These are phyloP conservation scores for Aspergillus candidus DNA, from an alignment of 2,329 filamentous ascomycete species.

Conservation along the genomic window DNA sequence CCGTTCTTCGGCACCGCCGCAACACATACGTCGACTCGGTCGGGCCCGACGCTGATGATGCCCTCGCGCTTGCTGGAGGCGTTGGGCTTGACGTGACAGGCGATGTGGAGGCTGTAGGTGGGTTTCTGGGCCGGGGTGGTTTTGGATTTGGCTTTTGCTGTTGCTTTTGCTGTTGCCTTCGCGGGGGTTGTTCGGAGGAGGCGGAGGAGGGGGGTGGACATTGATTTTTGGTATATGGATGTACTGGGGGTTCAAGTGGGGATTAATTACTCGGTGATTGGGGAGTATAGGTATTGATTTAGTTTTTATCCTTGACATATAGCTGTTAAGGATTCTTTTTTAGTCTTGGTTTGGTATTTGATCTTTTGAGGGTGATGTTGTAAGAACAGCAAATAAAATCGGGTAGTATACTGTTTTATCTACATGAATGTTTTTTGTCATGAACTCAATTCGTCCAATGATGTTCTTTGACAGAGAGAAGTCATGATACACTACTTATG, in stretches of 20 bases:
- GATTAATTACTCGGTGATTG: neutral
- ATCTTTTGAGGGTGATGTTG: too few species aligned
- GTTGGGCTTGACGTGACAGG: constrained; percentile 63
- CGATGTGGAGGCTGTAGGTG: constrained; percentile 48
- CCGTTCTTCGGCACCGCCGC: constrained; percentile 60
- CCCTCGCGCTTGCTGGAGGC: constrained; percentile 58
- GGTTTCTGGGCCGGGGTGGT: too few species aligned
- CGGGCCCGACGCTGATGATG: constrained; percentile 50
- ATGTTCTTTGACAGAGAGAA: too few species aligned
- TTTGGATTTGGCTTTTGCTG: neutral
- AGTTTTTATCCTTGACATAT: too few species aligned
- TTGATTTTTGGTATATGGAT: constrained; percentile 4
- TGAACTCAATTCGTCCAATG: too few species aligned
- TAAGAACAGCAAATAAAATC: too few species aligned
- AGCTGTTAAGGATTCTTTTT: too few species aligned
- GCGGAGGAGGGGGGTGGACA: constrained; percentile 9
- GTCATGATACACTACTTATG: too few species aligned
- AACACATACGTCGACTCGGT: constrained; percentile 59
- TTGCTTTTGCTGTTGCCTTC: constrained; percentile 6
- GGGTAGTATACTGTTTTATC: too few species aligned
- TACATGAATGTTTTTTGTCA: too few species aligned
- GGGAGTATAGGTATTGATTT: neutral
- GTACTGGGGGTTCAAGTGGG: neutral
- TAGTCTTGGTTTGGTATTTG: too few species aligned
- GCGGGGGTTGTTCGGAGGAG: constrained; percentile 7